Evolutionary conservation across 805 yeast species (phyloP), one percentile per base, ranked within the genome.

Genomic region (Candida incommunis): DNA sequence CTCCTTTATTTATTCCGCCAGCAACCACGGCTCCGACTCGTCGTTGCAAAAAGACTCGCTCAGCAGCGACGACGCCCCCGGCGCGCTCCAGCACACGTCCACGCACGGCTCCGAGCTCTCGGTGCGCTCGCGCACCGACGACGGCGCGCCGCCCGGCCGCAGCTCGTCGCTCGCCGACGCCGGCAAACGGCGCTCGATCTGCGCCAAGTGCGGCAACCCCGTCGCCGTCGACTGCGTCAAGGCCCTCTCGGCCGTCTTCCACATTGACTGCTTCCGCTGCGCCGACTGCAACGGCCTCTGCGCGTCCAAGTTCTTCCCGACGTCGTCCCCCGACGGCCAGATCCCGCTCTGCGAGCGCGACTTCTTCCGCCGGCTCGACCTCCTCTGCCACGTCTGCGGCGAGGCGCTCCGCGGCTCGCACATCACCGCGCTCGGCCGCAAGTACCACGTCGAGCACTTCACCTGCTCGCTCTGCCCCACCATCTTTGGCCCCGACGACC

Each of bases 381-480:
- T 92, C 43, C 74, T 92, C n/a, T 92, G 99, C 58, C 74, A 72
- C 56, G 82, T 78, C 16, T 92, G 99, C 65, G 76, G 84, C 51
- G 75, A 73, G 22, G 95, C 95, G 3, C 69, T 94, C 43, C 67
- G 96, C 54, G 96, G 96, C 0, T 82, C 95, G 1, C 90, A 90
- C 63, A 87, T 88, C 47, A 88, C 95, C 1, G 96, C 96, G 0
- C 74, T 88, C 55, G 95, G 94, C 11, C 77, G 80, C 53, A 83
- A 90, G 57, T 92, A 86, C 61, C 97, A 92, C 57, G 80, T 90
- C 44, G 96, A 92, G 53, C 98, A 92, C 63, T 92, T 94, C 63
- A 82, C 85, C 46, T 94, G 98, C 65, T 78, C 82, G 4, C 76
- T 85, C 25, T 92, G 98, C 59, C 75, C 79, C 34, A 78, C 78